Percentiles rank a stretch among this genome's conserved stretches.
Evolutionary conservation across 345 rosid genomes (phyloP).

Genomic region (Murraya koenigii): DNA sequence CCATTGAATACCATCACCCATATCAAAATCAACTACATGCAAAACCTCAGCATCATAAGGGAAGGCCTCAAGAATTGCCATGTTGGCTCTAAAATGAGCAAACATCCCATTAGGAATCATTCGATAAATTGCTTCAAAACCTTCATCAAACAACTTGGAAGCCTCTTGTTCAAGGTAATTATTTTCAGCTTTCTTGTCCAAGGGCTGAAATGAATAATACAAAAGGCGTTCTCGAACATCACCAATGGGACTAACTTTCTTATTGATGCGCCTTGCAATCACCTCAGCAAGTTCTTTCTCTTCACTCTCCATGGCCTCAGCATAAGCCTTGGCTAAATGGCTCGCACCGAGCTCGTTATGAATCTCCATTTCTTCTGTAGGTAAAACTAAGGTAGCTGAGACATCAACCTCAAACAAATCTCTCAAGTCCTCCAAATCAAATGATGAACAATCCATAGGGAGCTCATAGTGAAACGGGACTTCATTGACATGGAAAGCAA

Average conservation of each 20-base stretch:
- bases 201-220: slow-evolving; percentile 12
- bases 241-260: slow-evolving; percentile 20
- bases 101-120: slow-evolving; percentile 46
- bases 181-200: neutral
- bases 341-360: neutral
- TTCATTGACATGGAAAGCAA: neutral
- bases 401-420: slow-evolving; percentile 5
- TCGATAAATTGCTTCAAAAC: slow-evolving; percentile 35
- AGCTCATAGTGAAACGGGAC: neutral
- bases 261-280: slow-evolving; percentile 18
- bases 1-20: slow-evolving; percentile 57
- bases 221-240: slow-evolving; percentile 17
- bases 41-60: slow-evolving; percentile 28
- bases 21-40: slow-evolving; percentile 49
- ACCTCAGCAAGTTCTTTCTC: slow-evolving; percentile 18
- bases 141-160: neutral
- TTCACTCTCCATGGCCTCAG: slow-evolving; percentile 17
- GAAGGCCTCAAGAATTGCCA: slow-evolving; percentile 38
- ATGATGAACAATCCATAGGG: neutral
- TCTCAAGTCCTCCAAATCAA: slow-evolving; percentile 7
- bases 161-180: slow-evolving; percentile 24
- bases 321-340: slow-evolving; percentile 20
- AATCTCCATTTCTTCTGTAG: slow-evolving; percentile 11
- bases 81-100: slow-evolving; percentile 53
- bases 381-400: neutral